Evolutionary conservation across 148 eudicot genomes (phyloP).

Genomic region (Mesembryanthemum crystallinum): DNA sequence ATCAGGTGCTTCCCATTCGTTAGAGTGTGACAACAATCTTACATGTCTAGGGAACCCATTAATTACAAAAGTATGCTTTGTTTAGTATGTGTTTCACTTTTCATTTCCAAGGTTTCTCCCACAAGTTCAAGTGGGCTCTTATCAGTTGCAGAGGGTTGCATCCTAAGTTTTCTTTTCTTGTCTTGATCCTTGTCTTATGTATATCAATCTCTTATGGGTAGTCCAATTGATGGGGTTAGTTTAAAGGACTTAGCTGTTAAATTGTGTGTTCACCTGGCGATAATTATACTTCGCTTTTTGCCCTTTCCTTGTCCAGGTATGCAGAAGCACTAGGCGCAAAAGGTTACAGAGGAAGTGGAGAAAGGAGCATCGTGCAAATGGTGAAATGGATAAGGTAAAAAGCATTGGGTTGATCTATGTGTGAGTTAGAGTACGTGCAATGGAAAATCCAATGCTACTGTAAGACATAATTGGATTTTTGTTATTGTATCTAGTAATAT

Average conservation of each 20-base stretch:
- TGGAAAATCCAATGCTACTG: neutral
- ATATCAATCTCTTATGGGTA: neutral
- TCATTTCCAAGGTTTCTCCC: neutral
- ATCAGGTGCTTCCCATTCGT: too few species aligned
- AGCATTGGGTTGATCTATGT: conserved; percentile 8
- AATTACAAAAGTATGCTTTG: neutral
- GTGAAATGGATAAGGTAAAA: conserved; percentile 42
- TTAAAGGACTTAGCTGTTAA: neutral
- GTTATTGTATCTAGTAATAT: neutral
- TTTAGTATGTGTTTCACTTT: neutral
- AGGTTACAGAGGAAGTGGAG: conserved; percentile 45
- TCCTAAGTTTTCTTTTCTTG: neutral
- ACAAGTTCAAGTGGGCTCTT: neutral
- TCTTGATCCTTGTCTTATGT: conserved; percentile 5
- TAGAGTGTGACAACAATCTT: neutral
- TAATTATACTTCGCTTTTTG: neutral
- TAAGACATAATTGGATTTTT: neutral
- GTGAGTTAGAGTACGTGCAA: neutral
- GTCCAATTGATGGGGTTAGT: neutral
- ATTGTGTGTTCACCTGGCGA: neutral
- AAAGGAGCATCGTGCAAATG: conserved; percentile 32
- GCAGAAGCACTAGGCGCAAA: conserved; percentile 63
- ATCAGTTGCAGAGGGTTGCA: neutral
- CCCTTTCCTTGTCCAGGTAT: conserved; percentile 33
- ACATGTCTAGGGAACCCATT: neutral